Evolutionary conservation across 257 asterid genomes (phyloP), one percentile per base, ranked within the genome.

Genomic region (Forsythia suspensa): DNA sequence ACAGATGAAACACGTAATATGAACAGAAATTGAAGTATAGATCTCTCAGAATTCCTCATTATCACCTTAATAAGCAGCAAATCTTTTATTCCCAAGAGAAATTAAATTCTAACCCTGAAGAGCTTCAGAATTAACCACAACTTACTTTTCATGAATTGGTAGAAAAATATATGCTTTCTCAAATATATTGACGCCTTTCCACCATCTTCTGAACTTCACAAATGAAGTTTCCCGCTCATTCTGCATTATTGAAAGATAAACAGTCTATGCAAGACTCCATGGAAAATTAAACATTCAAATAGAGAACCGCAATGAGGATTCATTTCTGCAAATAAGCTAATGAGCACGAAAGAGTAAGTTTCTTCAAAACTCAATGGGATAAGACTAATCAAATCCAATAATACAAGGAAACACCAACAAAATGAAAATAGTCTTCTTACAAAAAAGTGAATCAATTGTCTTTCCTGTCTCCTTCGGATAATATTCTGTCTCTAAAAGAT

Each of bases 201-300:
- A 96, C 99, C 99, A 96, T 83, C 99, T 88, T 81, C 99, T 88
- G 76, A 96, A 87, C 92, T 94, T 96, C 80, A 59, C 80, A 91
- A 89, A 94, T 75, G 90, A 85, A 74, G 82, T 74, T 84, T 87
- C 91, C 84, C 73, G 82, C 71, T 86, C 91, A 77, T 39, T 82
- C 97, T 91, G 92, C 86, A 85, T 68, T 68, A 81, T 77, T 61
- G 73, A 77, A 82, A 80, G 67, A 68, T 37, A 34, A 74, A 59
- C 9, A 52, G 48, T 38, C 55, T 42, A 29, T 41, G 74, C 40
- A 81, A 24, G 39, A 72, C 71, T 39, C 57, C 39, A 40, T 4
- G 40, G 77, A 69, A 15, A 78, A 74, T 57, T 66, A 42, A 82
- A 61, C 72, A 42, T 39, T 66, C 55, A 41, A 39, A 52, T 72